Percentiles rank a stretch among this genome's conserved stretches.
phyloP scores from a whole-genome alignment of 2,329 filamentous ascomycete species.

The Sporothrix schenckii region DNA sequence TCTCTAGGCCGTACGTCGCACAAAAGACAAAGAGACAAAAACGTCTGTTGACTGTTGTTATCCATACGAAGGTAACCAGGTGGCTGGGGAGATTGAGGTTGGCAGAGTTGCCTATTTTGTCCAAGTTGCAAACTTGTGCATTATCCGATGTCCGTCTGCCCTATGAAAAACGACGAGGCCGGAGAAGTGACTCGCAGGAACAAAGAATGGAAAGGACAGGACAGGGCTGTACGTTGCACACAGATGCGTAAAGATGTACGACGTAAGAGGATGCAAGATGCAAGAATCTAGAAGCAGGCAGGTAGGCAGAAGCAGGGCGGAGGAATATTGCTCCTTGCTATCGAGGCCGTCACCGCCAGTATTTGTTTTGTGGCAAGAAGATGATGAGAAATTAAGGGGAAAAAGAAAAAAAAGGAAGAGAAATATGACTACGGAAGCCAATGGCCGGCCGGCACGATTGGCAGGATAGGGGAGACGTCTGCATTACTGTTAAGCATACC shows the following conservation, averaged over 20 bases:
- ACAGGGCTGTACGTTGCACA: not conserved
- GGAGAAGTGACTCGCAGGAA: not conserved
- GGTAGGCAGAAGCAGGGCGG: not conserved
- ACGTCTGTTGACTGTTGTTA: not conserved
- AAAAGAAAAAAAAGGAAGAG: not conserved
- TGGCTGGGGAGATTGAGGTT: not conserved
- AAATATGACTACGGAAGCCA: not conserved
- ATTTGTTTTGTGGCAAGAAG: not conserved
- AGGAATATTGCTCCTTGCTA: slow-evolving; percentile 3
- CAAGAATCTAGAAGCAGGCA: not conserved
- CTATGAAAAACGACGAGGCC: not conserved
- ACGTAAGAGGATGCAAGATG: not conserved
- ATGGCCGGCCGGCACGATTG: not conserved
- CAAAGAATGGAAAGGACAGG: not conserved
- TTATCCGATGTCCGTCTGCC: no score
- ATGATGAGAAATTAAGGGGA: not conserved
- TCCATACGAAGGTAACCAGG: not conserved
- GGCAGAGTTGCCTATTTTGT: not conserved
- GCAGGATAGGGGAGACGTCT: no score
- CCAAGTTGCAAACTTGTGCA: no score
- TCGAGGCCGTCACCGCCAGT: not conserved
- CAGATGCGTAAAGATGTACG: not conserved
- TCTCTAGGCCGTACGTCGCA: not conserved
- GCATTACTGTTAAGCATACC: not conserved
- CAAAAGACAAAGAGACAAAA: no score